Conservation (phyloP, 225 moss, liverwort and hornwort species). For the Asterella californica region DNA sequence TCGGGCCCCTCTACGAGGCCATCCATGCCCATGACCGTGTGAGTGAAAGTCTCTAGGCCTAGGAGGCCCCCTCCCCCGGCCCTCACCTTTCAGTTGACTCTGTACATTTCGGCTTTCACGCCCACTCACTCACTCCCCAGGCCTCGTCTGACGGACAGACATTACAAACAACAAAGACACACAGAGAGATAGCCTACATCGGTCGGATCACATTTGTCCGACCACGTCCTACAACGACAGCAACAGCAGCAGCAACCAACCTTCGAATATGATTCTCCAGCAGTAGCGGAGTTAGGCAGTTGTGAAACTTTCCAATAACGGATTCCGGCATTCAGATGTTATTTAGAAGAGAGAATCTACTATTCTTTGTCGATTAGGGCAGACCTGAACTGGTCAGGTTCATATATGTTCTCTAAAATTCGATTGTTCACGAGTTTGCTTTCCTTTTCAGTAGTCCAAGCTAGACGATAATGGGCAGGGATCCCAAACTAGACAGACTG, state of each 20-base stretch:
- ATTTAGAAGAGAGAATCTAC: neutral
- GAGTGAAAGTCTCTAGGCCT: neutral
- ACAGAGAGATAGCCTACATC: neutral
- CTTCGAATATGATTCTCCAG: neutral
- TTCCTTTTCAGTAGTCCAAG: neutral
- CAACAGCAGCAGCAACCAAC: neutral
- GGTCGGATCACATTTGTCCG: neutral
- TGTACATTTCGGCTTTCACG: conserved; percentile 13
- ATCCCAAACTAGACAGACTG: neutral
- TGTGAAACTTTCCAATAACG: conserved; percentile 2
- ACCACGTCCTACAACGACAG: neutral
- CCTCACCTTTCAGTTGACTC: neutral
- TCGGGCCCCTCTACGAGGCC: neutral
- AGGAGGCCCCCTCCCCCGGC: neutral
- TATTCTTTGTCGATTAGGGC: neutral
- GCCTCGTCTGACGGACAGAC: neutral
- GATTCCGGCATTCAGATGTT: conserved; percentile 2
- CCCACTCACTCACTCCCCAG: neutral
- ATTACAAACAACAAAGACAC: too few relatives aligned
- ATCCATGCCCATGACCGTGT: neutral
- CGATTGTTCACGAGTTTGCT: neutral
- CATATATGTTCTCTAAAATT: neutral
- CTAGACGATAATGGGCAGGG: neutral
- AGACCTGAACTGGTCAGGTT: neutral
- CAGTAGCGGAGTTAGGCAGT: neutral